Conservation (phyloP, 78 protist genomes). For the Bodo saltans region DNA sequence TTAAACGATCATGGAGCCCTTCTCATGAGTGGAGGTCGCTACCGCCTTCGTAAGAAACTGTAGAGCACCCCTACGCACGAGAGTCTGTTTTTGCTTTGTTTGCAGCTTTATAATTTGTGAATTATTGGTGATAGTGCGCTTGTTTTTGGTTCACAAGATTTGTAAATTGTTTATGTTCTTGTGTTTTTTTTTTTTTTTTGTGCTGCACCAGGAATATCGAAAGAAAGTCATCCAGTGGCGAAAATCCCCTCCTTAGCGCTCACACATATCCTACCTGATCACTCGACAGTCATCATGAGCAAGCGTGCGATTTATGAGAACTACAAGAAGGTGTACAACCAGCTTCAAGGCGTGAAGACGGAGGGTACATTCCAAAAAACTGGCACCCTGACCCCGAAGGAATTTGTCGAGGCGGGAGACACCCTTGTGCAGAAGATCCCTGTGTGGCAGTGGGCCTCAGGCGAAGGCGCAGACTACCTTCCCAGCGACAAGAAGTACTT, state of each 20-base stretch:
- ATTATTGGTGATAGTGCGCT: no score
- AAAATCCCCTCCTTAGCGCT: no score
- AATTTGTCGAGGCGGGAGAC: conserved; percentile 93
- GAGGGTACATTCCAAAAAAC: conserved; percentile 68
- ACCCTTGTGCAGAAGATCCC: conserved; percentile 78
- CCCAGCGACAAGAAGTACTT: conserved; percentile 88
- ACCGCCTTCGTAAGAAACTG: not conserved
- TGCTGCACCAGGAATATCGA: no score
- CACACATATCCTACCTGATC: no score
- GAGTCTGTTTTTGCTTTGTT: not conserved
- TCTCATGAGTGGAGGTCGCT: not conserved
- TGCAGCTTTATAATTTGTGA: not conserved
- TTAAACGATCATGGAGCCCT: not conserved
- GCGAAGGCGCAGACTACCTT: conserved; percentile 37
- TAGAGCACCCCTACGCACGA: not conserved
- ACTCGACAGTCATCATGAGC: no score
- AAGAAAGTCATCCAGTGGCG: no score
- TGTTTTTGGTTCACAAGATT: no score
- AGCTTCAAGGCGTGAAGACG: not conserved
- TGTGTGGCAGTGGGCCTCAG: conserved; percentile 85
- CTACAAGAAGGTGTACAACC: not conserved
- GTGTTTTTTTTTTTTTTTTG: no score
- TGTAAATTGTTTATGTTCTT: no score
- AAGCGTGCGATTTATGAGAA: not conserved
- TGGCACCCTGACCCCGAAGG: conserved; percentile 91